A percentile compares a stretch with the other conserved stretches of the same genome.
These are phyloP conservation scores for Candida sp. DNA, from an alignment of 1,139 yeast genomes.

Conservation along the genomic window DNA sequence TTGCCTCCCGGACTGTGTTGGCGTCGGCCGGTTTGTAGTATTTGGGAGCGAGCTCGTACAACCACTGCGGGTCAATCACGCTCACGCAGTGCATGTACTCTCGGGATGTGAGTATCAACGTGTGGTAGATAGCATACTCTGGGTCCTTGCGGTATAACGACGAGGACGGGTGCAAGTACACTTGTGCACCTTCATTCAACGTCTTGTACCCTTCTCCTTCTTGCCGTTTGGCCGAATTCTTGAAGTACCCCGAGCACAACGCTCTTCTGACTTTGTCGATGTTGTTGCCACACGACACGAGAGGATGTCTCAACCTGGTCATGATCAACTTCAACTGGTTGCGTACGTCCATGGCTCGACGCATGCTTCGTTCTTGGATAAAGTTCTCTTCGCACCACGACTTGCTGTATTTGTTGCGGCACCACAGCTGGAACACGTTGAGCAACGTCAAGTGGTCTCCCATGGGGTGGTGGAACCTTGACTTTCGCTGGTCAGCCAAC, in stretches of 20 bases:
- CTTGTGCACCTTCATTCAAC: conserved; percentile 72
- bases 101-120: conserved; percentile 77
- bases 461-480: conserved; percentile 72
- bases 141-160: conserved; percentile 74
- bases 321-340: conserved; percentile 71
- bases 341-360: conserved; percentile 79
- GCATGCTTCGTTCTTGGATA: conserved; percentile 80
- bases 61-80: conserved; percentile 83
- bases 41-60: conserved; percentile 84
- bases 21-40: conserved; percentile 72
- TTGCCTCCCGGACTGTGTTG: conserved; percentile 29
- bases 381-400: conserved; percentile 86
- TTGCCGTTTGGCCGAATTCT: conserved; percentile 81
- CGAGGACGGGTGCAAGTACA: conserved; percentile 89
- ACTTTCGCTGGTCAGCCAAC: conserved; percentile 76
- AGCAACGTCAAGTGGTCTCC: conserved; percentile 91
- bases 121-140: conserved; percentile 84
- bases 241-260: conserved; percentile 86
- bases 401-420: conserved; percentile 57
- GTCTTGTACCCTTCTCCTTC: conserved; percentile 76
- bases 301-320: conserved; percentile 53
- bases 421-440: conserved; percentile 85
- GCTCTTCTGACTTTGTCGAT: conserved; percentile 71
- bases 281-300: conserved; percentile 65
- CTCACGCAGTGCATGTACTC: conserved; percentile 95